Conservation (phyloP, 164 flowering plant species). For the Sedum album region DNA sequence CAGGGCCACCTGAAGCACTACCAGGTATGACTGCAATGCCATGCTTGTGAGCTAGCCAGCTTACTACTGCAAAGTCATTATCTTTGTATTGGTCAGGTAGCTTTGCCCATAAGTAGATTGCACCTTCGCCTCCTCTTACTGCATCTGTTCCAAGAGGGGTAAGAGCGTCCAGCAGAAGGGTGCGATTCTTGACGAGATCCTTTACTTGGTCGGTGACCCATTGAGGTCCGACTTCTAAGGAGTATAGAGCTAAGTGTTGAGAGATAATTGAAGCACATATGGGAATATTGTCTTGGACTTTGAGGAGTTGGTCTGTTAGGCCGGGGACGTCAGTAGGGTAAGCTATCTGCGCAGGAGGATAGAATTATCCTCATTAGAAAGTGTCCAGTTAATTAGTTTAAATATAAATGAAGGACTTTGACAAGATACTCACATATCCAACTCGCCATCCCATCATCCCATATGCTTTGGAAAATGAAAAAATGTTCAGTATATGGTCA, state of each 20-base stretch:
- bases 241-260: constrained; percentile 50
- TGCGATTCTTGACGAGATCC: constrained; percentile 45
- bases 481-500: constrained; percentile 78
- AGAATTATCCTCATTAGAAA: too few species aligned
- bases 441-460: constrained; percentile 99
- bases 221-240: constrained; percentile 48
- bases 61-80: constrained; percentile 55
- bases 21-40: constrained; percentile 58
- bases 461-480: constrained; percentile 97
- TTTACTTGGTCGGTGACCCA: constrained; percentile 58
- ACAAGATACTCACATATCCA: constrained; percentile 79
- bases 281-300: constrained; percentile 70
- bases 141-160: constrained; percentile 57
- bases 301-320: constrained; percentile 46
- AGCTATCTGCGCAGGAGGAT: constrained; percentile 46
- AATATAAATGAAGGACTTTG: background rate
- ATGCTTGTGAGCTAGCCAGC: constrained; percentile 54
- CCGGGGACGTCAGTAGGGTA: constrained; percentile 53
- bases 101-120: constrained; percentile 68
- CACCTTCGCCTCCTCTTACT: constrained; percentile 76
- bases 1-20: constrained; percentile 54
- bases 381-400: too few species aligned
- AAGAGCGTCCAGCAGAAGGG: constrained; percentile 42
- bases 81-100: constrained; percentile 38
- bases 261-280: constrained; percentile 67